Percentiles rank a stretch among this genome's conserved stretches.
Conservation (phyloP, 139 green algal genomes). For the Choricystis sp. region DNA sequence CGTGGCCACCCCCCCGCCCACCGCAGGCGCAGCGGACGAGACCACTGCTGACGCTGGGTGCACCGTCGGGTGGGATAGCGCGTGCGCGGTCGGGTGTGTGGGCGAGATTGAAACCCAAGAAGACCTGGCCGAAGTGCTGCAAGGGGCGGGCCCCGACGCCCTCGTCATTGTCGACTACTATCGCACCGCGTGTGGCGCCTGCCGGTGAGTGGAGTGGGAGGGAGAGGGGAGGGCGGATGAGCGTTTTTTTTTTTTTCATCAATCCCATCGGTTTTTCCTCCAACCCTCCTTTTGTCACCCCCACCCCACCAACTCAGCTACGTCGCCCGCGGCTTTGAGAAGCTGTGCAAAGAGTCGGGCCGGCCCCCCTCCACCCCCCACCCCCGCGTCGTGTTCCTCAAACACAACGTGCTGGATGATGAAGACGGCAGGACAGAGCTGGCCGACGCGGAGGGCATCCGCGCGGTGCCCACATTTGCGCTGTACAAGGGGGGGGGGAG, state of each 20-base stretch:
- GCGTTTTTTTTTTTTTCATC: no score
- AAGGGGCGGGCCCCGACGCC: constrained; percentile 1
- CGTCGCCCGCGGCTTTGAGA: constrained; percentile 17
- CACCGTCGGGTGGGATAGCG: no score
- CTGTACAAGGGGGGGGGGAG: constrained; percentile 17
- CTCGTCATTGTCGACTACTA: constrained; percentile 32
- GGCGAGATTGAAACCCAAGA: background rate
- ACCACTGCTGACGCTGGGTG: no score
- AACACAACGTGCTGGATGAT: constrained; percentile 34
- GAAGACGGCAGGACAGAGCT: constrained; percentile 28
- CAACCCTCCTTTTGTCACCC: no score
- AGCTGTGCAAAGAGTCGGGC: constrained; percentile 20
- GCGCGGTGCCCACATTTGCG: constrained; percentile 16
- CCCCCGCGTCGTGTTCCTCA: constrained; percentile 23
- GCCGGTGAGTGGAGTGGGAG: no score
- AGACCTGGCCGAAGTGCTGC: constrained; percentile 4
- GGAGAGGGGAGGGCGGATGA: no score
- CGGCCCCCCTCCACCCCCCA: constrained; percentile 1
- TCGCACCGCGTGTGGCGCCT: constrained; percentile 26
- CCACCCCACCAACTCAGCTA: no score
- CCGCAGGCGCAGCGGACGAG: no score
- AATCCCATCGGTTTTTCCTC: no score
- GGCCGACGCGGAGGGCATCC: constrained; percentile 14
- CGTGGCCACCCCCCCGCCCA: no score
- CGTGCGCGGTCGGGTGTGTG: background rate